Percentiles rank a stretch among this genome's conserved stretches.
phyloP scores from a whole-genome alignment of 2,329 filamentous ascomycete species.

The Penicillium sp. region DNA sequence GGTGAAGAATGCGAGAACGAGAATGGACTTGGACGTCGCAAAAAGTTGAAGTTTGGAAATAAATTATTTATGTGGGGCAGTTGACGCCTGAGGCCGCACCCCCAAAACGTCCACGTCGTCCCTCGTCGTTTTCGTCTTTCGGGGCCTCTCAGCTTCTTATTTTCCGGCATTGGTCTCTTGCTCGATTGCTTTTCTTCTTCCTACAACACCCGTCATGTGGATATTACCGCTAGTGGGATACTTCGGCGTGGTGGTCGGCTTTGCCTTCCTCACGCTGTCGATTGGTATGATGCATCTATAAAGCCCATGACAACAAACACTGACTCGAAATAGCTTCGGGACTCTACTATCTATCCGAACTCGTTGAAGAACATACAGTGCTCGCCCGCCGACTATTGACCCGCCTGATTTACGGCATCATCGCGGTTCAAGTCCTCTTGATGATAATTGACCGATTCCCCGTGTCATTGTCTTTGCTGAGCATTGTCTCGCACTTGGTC shows the following conservation, averaged over 20 bases:
- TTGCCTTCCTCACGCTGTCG: conserved; percentile 89
- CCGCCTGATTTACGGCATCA: conserved; percentile 79
- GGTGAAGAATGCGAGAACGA: conserved; percentile 30
- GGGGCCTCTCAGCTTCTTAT: too few species aligned
- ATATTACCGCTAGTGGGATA: conserved; percentile 92
- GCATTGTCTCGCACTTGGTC: conserved; percentile 76
- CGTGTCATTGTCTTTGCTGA: conserved; percentile 69
- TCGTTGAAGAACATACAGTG: conserved; percentile 97
- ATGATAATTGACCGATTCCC: conserved; percentile 85
- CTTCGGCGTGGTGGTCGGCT: conserved; percentile 81
- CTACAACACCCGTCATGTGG: conserved; percentile 69
- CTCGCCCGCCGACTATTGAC: conserved; percentile 84
- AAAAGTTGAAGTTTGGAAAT: conserved; percentile 2
- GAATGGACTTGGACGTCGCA: too few species aligned
- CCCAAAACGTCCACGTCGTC: conserved; percentile 15
- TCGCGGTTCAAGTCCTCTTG: conserved; percentile 72
- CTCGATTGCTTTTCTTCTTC: conserved; percentile 1
- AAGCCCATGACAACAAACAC: background rate
- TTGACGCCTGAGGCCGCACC: conserved; percentile 13
- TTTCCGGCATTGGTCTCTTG: background rate
- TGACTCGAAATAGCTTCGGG: conserved; percentile 69
- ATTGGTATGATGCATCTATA: conserved; percentile 63
- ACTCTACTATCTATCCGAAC: conserved; percentile 95
- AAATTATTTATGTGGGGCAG: conserved; percentile 17
- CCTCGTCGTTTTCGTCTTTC: too few species aligned